These are phyloP conservation scores for Diophrys appendiculata DNA, from an alignment of 73 alveolate genomes.

Conservation along the genomic window DNA sequence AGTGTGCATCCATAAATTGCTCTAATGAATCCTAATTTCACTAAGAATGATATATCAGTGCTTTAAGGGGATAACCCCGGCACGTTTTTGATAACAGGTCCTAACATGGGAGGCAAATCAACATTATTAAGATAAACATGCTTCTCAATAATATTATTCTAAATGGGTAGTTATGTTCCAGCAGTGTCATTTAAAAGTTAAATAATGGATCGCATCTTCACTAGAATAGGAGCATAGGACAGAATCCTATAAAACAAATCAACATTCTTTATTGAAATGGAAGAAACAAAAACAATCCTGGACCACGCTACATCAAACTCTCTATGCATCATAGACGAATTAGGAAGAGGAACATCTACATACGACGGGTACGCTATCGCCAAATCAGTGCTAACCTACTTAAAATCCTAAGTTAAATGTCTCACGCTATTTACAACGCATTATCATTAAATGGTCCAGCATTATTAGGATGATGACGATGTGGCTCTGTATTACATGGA, in stretches of 20 bases:
- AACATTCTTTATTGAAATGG: slow-evolving; percentile 96
- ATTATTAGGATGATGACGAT: slow-evolving; percentile 52
- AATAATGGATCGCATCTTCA: slow-evolving; percentile 90
- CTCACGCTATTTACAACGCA: slow-evolving; percentile 95
- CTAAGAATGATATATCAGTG: background rate
- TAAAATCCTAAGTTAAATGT: slow-evolving; percentile 72
- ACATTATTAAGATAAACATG: slow-evolving; percentile 91
- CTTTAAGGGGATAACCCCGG: background rate
- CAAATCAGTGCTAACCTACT: slow-evolving; percentile 70
- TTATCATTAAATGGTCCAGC: slow-evolving; percentile 93
- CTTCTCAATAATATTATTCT: slow-evolving; percentile 85
- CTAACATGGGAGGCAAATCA: slow-evolving; percentile 98
- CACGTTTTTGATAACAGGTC: slow-evolving; percentile 83
- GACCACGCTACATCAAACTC: slow-evolving; percentile 84
- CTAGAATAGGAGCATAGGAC: slow-evolving; percentile 96
- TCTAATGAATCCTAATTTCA: background rate
- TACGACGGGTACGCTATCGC: slow-evolving; percentile 97
- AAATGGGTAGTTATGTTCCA: slow-evolving; percentile 97
- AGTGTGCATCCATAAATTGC: slow-evolving; percentile 9
- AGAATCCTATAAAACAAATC: slow-evolving; percentile 85
- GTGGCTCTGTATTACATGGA: slow-evolving; percentile 84
- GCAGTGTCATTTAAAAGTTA: slow-evolving; percentile 78
- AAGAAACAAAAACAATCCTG: slow-evolving; percentile 88
- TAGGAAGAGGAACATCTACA: slow-evolving; percentile 98
- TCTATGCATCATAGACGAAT: slow-evolving; percentile 96